Conservation (phyloP, 176 grass and related monocot genomes). For the Avena atlantica region DNA sequence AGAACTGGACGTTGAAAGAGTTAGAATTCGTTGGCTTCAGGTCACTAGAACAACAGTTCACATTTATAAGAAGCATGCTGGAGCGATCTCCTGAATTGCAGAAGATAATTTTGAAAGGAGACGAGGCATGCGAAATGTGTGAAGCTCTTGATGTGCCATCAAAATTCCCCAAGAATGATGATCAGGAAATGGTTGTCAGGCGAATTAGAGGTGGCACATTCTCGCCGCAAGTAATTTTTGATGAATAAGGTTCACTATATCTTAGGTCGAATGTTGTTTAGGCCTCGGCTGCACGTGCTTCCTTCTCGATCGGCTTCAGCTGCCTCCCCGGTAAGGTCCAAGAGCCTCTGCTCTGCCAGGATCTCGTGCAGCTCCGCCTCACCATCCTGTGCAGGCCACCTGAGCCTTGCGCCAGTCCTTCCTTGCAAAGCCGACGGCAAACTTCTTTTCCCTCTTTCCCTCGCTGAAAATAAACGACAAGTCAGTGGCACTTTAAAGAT, state of each 20-base stretch:
- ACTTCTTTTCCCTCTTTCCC: too few relatives aligned
- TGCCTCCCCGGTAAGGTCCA: too few relatives aligned
- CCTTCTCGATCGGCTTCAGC: too few relatives aligned
- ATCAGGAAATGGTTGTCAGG: neutral
- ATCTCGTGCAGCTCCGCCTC: too few relatives aligned
- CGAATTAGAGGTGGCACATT: neutral
- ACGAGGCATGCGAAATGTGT: neutral
- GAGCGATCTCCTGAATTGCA: neutral
- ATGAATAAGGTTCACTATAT: neutral
- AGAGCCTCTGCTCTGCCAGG: too few relatives aligned
- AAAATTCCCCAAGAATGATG: neutral
- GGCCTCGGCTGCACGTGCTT: too few relatives aligned
- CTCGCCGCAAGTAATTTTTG: neutral
- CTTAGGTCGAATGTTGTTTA: too few relatives aligned
- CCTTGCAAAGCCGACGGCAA: too few relatives aligned
- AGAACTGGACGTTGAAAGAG: neutral
- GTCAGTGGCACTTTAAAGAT: too few relatives aligned
- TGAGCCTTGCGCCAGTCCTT: too few relatives aligned
- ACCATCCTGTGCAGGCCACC: too few relatives aligned
- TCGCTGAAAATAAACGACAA: too few relatives aligned
- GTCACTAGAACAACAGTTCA: neutral
- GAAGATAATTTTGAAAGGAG: neutral
- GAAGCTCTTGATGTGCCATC: neutral
- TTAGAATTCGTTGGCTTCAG: neutral
- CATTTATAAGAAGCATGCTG: neutral